Base-by-base conservation (phyloP, 2,329 filamentous ascomycete species). In the Penicillium sp. region DNA sequence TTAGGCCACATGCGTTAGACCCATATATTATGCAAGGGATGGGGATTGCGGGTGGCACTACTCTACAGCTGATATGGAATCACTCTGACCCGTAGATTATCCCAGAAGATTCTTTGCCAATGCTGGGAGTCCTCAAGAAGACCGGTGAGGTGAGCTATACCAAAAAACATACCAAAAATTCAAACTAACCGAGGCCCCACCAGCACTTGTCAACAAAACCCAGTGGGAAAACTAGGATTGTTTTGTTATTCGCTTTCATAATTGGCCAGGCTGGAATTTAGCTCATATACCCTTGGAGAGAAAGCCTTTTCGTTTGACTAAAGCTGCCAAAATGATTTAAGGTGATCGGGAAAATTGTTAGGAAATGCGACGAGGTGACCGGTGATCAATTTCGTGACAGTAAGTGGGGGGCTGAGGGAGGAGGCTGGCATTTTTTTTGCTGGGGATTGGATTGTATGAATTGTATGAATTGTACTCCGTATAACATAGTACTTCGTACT, bases 131-230 rank as follows among this genome's bases (percentile, higher is more conserved):
- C 3, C 31, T 5, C 14, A 9, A 38, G 11, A 29, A 52, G 50
- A 52, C 40, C 22, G 31, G 38, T 34, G 38, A 37, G 11, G 5
- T 22, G 31, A 29, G 5, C 18, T 26, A 45, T 34, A 20, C 16
- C 16, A 13, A 29, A 51, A 44, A 46, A 46, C n/a, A 37, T 37
- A 34, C 16, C 20, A 42, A 35, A 46, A 34, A 35, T 35, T 38
- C 39, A 22, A 37, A 31, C 16, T 24, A 49, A 14, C 52, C 31
- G 45, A 50, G 38, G 45, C 52, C 52, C 52, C 52, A 54, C 52
- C 26, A 44, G 29, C 11, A 34, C 18, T 39, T 34, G 26, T 53
- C n/a, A 53, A 53, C 26, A 42, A 42, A 24, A 9, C 14, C 44
- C 10, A 31, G 32, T 40, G 24, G 18, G 34, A 43, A 48, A 34